Evolutionary conservation across 2,329 filamentous ascomycete genomes (phyloP).

Genomic region (Pochonia chlamydosporia): DNA sequence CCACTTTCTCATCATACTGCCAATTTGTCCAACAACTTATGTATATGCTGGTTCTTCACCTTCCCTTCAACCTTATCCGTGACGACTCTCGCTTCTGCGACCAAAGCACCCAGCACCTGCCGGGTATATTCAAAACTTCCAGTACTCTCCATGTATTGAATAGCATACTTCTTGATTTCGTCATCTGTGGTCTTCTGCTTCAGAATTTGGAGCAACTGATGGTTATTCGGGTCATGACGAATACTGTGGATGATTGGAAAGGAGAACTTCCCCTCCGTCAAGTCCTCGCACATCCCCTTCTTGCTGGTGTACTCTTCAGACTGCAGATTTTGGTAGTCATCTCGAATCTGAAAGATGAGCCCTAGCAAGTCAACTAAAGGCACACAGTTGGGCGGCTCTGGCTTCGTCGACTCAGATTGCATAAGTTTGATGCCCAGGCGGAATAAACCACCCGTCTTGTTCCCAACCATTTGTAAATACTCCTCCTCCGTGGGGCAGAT

Average conservation of each 20-base stretch:
- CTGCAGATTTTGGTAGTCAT: slow-evolving; percentile 10
- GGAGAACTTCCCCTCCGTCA: slow-evolving; percentile 10
- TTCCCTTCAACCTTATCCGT: no score
- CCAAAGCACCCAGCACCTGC: no score
- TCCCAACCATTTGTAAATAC: slow-evolving; percentile 79
- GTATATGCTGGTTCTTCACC: no score
- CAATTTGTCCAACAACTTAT: no score
- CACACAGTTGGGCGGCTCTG: slow-evolving; percentile 1
- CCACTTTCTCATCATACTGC: no score
- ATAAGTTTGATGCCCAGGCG: slow-evolving; percentile 75
- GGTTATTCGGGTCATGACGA: slow-evolving; percentile 1
- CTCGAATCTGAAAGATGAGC: slow-evolving; percentile 8
- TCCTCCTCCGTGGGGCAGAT: slow-evolving; percentile 75
- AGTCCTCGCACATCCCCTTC: slow-evolving; percentile 9
- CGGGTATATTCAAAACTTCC: slow-evolving; percentile 5
- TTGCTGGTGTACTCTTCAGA: slow-evolving; percentile 5
- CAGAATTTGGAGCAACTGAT: slow-evolving; percentile 5
- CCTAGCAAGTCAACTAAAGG: slow-evolving; percentile 6
- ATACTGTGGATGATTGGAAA: slow-evolving; percentile 11
- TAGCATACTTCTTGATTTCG: slow-evolving; percentile 6
- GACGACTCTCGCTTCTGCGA: no score
- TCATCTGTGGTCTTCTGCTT: slow-evolving; percentile 5
- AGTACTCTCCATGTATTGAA: slow-evolving; percentile 5
- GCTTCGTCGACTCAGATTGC: slow-evolving; percentile 53
- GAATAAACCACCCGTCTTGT: slow-evolving; percentile 80